A percentile compares a stretch with the other conserved stretches of the same genome.
phyloP scores from a whole-genome alignment of 208 protist genomes.

The Wallacemonas collosoma region DNA sequence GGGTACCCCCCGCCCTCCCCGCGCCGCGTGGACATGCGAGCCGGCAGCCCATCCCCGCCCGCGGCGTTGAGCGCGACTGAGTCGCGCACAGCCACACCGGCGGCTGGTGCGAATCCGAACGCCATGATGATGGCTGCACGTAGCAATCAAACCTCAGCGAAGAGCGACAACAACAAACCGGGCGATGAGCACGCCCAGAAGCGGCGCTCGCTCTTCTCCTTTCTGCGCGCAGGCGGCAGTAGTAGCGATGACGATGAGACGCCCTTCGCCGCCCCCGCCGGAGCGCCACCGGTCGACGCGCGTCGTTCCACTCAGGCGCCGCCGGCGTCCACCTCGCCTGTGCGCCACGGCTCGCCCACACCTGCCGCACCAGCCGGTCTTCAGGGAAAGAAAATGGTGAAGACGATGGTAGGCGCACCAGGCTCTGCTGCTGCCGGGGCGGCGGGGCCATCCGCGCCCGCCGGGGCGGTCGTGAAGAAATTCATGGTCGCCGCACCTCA shows the following conservation, averaged over 20 bases:
- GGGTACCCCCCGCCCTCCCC: neutral
- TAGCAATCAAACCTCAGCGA: no score
- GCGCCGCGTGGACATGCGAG: neutral
- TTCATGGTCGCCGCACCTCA: neutral
- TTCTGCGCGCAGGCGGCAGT: conserved; percentile 1
- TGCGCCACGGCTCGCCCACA: neutral
- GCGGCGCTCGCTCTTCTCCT: conserved; percentile 8
- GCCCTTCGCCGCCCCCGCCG: neutral
- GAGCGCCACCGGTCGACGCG: no score
- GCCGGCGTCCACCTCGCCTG: neutral
- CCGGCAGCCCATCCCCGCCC: neutral
- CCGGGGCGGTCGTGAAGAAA: neutral
- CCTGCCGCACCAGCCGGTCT: neutral
- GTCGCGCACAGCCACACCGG: neutral
- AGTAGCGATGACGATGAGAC: conserved; percentile 3
- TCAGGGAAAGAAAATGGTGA: conserved; percentile 24
- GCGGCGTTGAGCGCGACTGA: neutral
- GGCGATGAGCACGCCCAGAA: neutral
- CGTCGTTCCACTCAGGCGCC: no score
- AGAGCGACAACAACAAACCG: no score
- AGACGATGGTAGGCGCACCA: neutral
- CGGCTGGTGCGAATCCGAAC: neutral
- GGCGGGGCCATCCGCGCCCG: neutral
- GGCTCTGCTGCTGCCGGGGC: neutral
- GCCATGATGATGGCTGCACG: no score